Conservation (phyloP, 2,329 filamentous ascomycete species). For the Talaromyces amestolkiae region DNA sequence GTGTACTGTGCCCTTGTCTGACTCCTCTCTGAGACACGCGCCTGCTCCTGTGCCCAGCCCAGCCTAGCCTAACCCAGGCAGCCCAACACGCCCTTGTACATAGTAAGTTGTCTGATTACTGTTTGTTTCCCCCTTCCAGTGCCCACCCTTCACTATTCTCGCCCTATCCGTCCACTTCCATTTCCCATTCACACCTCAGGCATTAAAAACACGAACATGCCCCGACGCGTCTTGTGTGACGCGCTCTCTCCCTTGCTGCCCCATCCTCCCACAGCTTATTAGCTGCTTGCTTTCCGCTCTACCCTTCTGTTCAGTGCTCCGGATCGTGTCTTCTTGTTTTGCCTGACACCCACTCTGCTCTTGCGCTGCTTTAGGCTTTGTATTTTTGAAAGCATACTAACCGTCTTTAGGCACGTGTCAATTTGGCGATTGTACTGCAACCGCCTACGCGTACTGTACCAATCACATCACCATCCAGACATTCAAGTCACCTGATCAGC, state of each 20-base stretch:
- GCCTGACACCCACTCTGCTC: neutral
- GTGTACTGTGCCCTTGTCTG: slow-evolving; percentile 21
- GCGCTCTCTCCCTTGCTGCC: slow-evolving; percentile 14
- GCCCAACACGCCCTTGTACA: neutral
- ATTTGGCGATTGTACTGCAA: slow-evolving; percentile 7
- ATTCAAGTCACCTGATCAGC: slow-evolving; percentile 23
- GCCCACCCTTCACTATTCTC: neutral
- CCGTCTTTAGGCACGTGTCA: slow-evolving; percentile 10
- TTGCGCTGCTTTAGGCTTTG: slow-evolving; percentile 1
- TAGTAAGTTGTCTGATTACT: neutral
- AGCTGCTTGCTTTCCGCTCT: slow-evolving; percentile 16
- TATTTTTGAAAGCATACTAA: neutral
- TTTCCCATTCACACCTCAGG: neutral
- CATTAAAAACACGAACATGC: slow-evolving; percentile 11
- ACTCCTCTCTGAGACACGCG: neutral
- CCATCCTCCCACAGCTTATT: slow-evolving; percentile 16
- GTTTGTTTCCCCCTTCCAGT: slow-evolving; percentile 2
- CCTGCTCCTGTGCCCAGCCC: neutral
- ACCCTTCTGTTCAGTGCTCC: neutral
- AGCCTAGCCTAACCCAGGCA: neutral
- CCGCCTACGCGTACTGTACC: neutral
- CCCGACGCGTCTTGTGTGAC: slow-evolving; percentile 12
- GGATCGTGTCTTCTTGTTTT: slow-evolving; percentile 3
- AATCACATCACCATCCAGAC: neutral
- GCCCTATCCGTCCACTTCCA: neutral